These are phyloP conservation scores for Penicillium robsamsonii DNA, from an alignment of 495 filamentous ascomycete species.

Conservation along the genomic window DNA sequence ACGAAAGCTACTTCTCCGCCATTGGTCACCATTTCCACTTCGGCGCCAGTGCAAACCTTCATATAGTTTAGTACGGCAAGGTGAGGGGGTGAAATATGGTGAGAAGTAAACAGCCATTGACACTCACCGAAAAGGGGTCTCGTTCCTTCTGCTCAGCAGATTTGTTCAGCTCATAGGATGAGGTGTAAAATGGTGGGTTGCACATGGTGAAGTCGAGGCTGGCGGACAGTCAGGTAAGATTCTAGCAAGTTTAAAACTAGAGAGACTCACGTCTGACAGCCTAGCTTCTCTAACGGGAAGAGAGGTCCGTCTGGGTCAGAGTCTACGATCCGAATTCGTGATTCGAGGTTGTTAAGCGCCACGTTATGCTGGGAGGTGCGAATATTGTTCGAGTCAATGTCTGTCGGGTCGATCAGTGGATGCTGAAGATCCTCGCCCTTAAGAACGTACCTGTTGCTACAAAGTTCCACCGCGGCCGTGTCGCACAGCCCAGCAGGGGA, in stretches of 20 bases:
- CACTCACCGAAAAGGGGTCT: constrained; percentile 61
- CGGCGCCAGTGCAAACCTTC: constrained; percentile 73
- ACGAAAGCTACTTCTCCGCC: constrained; percentile 87
- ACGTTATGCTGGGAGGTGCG: constrained; percentile 64
- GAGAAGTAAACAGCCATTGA: background rate
- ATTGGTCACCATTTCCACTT: constrained; percentile 79
- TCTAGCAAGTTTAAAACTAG: background rate
- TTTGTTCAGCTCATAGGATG: constrained; percentile 61
- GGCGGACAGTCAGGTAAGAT: constrained; percentile 1
- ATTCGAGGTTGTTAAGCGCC: constrained; percentile 57
- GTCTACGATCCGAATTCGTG: constrained; percentile 62
- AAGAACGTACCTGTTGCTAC: constrained; percentile 58
- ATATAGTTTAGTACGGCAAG: background rate
- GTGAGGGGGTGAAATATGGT: background rate
- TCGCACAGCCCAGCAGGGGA: constrained; percentile 72
- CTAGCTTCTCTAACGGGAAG: constrained; percentile 54
- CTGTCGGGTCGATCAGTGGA: constrained; percentile 35
- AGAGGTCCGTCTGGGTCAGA: constrained; percentile 53
- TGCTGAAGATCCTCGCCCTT: background rate
- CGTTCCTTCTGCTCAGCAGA: constrained; percentile 63
- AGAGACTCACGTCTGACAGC: constrained; percentile 44
- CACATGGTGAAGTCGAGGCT: constrained; percentile 88
- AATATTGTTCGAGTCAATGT: constrained; percentile 75
- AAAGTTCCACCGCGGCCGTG: constrained; percentile 68
- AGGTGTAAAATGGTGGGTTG: constrained; percentile 92